Percentiles rank a stretch among this genome's conserved stretches.
Evolutionary conservation across 352 stramenopile species (phyloP).

Genomic region (Phytopythium chamaehyphon): DNA sequence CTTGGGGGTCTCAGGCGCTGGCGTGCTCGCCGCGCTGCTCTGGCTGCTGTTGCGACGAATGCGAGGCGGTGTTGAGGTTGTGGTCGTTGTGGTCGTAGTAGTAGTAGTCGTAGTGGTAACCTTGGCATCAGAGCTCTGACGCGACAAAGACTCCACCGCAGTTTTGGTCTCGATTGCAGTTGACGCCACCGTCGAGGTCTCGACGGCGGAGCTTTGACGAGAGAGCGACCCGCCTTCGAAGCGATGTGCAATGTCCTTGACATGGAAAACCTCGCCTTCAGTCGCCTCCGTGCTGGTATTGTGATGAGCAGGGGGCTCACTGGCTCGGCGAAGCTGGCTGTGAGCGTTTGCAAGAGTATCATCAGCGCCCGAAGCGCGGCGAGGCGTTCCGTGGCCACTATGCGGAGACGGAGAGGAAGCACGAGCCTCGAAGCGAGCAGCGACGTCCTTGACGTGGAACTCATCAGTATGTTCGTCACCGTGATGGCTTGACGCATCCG

Average conservation of each 20-base stretch:
- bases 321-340: not conserved
- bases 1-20: conserved; percentile 12
- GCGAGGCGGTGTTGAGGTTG: not conserved
- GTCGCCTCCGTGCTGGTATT: not conserved
- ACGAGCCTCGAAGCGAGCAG: conserved; percentile 1
- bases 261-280: not conserved
- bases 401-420: not conserved
- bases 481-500: not conserved
- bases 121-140: too few relatives aligned
- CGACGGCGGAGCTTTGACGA: conserved; percentile 1
- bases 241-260: conserved; percentile 3
- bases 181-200: not conserved
- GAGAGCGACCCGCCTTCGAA: conserved; percentile 1
- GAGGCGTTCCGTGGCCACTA: not conserved
- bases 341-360: conserved; percentile 1
- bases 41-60: conserved; percentile 4
- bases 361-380: conserved; percentile 1
- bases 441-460: conserved; percentile 8
- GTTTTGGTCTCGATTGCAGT: too few relatives aligned
- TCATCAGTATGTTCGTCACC: not conserved
- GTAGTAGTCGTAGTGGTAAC: too few relatives aligned
- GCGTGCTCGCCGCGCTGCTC: not conserved
- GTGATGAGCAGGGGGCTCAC: not conserved
- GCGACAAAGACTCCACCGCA: too few relatives aligned
- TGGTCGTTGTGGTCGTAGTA: not conserved